Evolutionary conservation across 305 asterid genomes (phyloP), one percentile per base, ranked within the genome.

Genomic region (Fraxinus nigra): DNA sequence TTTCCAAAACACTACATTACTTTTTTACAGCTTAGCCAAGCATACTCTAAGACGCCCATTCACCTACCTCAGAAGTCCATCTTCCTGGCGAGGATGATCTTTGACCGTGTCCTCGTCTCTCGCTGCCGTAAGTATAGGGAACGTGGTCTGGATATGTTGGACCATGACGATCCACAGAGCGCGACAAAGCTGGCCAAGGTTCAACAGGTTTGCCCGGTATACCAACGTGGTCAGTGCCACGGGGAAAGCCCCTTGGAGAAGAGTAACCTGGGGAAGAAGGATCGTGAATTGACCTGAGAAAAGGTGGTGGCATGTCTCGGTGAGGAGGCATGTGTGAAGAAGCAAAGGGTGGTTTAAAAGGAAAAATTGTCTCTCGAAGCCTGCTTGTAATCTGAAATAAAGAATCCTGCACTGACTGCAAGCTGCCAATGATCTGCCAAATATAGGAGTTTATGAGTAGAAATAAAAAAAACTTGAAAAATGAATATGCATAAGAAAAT

Each of bases 371-470:
- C 80, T 82, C 85, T 14, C 82, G 78, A 51, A 82, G 82, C 82
- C 85, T 78, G 78, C 79, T 77, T 70, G 82, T 82, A 69, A 82
- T 48, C 79, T 82, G 85, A 65, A 78, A 82, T 54, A 82, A 56
- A 26, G 74, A 75, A 34, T 82, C 85, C 79, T 82, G 85, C 72
- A 82, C 85, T 48, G 85, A 82, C 51, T 82, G 85, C 82, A 82
- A 69, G 85, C 82, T 82, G 65, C 85, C 85, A 69, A 82, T 72
- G 48, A 82, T 56, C 85, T 82, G 79, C 79, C 22, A 67, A 26
- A 16, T 28, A 26, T 28, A 4, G 37, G 35, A 67, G 32, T 28
- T 67, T 28, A 67, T 10, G 8, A 14, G 13, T 67, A 67, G 16
- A 67, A 28, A 67, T 28, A 67, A 18, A 11, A 9, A 9, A 13